These are phyloP conservation scores for Colletotrichum falcatum DNA, from an alignment of 2,329 filamentous ascomycete genomes.

Conservation along the genomic window DNA sequence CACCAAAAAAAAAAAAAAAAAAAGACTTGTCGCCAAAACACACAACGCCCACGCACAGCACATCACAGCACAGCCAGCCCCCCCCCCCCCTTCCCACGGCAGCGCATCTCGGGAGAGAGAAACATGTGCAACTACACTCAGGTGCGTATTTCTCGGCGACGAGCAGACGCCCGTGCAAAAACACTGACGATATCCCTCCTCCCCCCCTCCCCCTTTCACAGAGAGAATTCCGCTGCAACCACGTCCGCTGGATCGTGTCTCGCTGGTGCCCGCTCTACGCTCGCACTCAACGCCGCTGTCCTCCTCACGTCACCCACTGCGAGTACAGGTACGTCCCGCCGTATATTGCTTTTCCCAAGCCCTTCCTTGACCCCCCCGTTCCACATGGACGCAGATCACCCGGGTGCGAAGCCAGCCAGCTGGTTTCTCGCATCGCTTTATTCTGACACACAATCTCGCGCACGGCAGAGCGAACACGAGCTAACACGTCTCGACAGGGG, in stretches of 20 bases:
- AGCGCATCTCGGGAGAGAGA: background rate
- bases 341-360: background rate
- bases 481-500: slow-evolving; percentile 49
- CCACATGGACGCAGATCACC: slow-evolving; percentile 9
- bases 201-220: slow-evolving; percentile 40
- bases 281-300: slow-evolving; percentile 57
- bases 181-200: slow-evolving; percentile 28
- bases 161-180: background rate
- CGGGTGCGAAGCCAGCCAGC: slow-evolving; percentile 6
- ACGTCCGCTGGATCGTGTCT: slow-evolving; percentile 62
- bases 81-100: background rate
- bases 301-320: slow-evolving; percentile 58
- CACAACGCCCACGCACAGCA: background rate
- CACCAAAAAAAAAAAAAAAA: no score
- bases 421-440: background rate
- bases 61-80: no score
- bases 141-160: slow-evolving; percentile 44
- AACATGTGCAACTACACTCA: slow-evolving; percentile 66
- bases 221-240: slow-evolving; percentile 65
- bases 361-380: background rate
- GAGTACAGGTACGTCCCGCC: slow-evolving; percentile 55
- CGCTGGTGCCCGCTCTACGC: slow-evolving; percentile 59
- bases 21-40: no score
- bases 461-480: background rate
- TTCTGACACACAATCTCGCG: background rate